Base-by-base conservation (phyloP, 2,329 filamentous ascomycete species). In the Ceratocystis papillata region DNA sequence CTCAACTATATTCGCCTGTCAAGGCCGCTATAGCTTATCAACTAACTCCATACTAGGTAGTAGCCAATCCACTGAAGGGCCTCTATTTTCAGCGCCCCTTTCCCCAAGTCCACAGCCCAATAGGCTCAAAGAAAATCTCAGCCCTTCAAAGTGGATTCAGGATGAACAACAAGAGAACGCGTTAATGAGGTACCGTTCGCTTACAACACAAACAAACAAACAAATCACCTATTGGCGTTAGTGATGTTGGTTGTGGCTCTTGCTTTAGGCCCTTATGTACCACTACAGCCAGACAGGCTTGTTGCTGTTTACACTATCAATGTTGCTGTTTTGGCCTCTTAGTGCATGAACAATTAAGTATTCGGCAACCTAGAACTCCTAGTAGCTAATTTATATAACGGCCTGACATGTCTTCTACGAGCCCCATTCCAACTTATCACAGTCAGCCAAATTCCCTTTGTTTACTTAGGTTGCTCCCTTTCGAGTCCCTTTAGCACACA, bases 121-220 rank as follows among this genome's bases (percentile, higher is more conserved):
- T 53, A 53, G 48, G 48, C 48, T 22, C 7, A n/a, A 22, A 22
- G n/a, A 53, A n/a, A 53, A 53, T 12, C n/a, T 12, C 48, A 6
- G n/a, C 48, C 22, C 48, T 25, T 53, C 48, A 8, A n/a, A 37
- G 28, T 20, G 55, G 55, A 37, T 59, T 59, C 28, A 33, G 15
- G 55, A 30, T 37, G 28, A 37, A n/a, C 25, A n/a, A 41, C 37
- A 12, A 41, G 20, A 33, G n/a, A 37, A 7, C 55, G 30, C 55
- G 55, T 59, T 41, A n/a, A 20, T 59, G 28, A 59, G 30, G 33
- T 59, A n/a, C 17, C 6, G 2, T 37, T 59, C 28, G 55, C 55
- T 20, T n/a, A 15, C 28, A 59, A 37, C 55, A 37, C 53, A 33
- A 59, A 17, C 5, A 59, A 59, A 59, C 55, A 59, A 59, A 59